Conservation (phyloP, 495 filamentous ascomycete genomes). For the Penicillium ucsense region DNA sequence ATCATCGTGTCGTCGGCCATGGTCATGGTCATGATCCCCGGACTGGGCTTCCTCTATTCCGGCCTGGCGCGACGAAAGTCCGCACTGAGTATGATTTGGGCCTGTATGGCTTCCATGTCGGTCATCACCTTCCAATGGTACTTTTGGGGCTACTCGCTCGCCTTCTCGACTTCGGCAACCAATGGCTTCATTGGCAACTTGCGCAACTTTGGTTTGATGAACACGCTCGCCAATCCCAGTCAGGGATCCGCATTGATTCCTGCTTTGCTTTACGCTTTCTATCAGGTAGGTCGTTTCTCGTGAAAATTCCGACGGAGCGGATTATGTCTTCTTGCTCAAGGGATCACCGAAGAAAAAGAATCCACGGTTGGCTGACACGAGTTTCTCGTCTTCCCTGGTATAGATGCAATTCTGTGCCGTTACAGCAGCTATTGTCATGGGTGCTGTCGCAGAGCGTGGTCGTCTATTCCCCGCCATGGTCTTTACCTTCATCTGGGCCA, state of each 20-base stretch:
- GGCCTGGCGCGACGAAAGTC: conserved; percentile 57
- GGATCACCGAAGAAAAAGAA: not conserved
- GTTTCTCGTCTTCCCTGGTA: not conserved
- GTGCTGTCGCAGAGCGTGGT: conserved; percentile 86
- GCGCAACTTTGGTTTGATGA: conserved; percentile 55
- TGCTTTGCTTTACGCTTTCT: conserved; percentile 55
- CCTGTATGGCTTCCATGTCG: conserved; percentile 54
- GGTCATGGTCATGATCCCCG: conserved; percentile 86
- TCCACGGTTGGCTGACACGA: not conserved
- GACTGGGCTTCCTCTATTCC: conserved; percentile 61
- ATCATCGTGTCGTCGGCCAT: conserved; percentile 88
- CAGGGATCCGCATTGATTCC: conserved; percentile 56
- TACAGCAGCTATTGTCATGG: conserved; percentile 87
- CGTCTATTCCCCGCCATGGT: conserved; percentile 92
- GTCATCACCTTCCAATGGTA: conserved; percentile 68
- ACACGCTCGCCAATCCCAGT: conserved; percentile 51
- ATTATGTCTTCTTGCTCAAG: too few relatives aligned
- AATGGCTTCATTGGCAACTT: conserved; percentile 62
- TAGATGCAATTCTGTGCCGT: conserved; percentile 95
- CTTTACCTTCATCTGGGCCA: conserved; percentile 93
- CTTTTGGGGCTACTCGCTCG: conserved; percentile 67
- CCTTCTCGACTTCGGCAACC: conserved; percentile 52
- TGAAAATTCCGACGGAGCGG: too few relatives aligned
- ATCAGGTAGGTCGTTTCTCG: conserved; percentile 28
- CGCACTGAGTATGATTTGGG: conserved; percentile 61